These are phyloP conservation scores for Conticribra guillardii DNA, from an alignment of 108 stramenopile genomes.

Conservation along the genomic window DNA sequence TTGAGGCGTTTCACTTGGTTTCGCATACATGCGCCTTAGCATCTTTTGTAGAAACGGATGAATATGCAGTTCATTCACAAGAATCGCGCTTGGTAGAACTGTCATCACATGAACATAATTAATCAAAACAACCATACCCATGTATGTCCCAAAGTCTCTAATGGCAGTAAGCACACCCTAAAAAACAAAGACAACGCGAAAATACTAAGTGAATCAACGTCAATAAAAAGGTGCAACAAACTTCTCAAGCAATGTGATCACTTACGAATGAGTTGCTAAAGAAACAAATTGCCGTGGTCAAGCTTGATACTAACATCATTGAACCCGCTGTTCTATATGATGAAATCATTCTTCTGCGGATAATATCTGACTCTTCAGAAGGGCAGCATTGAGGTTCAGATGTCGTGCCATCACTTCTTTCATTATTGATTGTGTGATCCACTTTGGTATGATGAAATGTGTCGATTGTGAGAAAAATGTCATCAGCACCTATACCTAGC, in stretches of 20 bases:
- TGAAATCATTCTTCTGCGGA: neutral
- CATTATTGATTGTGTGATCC: neutral
- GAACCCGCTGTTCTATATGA: conserved; percentile 4
- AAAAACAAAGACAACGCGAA: conserved; percentile 5
- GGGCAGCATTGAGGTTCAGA: neutral
- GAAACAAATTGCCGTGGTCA: conserved; percentile 10
- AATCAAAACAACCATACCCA: conserved; percentile 11
- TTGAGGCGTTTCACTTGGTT: neutral
- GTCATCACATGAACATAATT: conserved; percentile 15
- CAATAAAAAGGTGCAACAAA: no score
- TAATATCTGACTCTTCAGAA: neutral
- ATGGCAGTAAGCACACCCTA: neutral
- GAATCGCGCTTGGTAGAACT: conserved; percentile 7
- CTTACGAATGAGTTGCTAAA: conserved; percentile 2
- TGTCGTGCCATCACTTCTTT: neutral
- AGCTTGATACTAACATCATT: conserved; percentile 15
- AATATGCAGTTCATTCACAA: conserved; percentile 5
- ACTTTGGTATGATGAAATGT: conserved; percentile 17
- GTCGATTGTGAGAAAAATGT: conserved; percentile 11
- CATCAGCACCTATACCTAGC: conserved; percentile 15
- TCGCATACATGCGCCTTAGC: neutral
- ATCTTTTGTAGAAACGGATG: neutral
- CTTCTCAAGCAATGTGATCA: no score
- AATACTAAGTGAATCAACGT: neutral
- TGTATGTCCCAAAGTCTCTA: conserved; percentile 12